Evolutionary conservation across 2,329 filamentous ascomycete genomes (phyloP), one percentile per base, ranked within the genome.

Genomic region (Pseudopithomyces maydicus): DNA sequence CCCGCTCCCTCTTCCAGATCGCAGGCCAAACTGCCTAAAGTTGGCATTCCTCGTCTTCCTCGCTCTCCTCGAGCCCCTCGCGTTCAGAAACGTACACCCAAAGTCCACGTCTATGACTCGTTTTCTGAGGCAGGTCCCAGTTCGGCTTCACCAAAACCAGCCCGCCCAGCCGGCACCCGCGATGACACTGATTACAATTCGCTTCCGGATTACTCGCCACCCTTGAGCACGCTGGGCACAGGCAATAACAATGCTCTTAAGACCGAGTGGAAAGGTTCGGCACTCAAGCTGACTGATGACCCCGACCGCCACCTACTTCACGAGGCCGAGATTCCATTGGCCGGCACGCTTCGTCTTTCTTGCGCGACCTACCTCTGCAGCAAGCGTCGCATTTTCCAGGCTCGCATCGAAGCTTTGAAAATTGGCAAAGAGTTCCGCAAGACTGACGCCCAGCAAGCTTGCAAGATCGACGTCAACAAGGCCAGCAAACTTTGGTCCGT

Each of bases 391-490:
- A 94, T 98, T 71, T 98, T 98, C 74, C 82, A 89, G 53, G 87
- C 87, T 48, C 87, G 91, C 39, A 84, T 94, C 33, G 85, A 89
- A 57, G 85, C 88, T 2, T 79, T 87, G 36, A 77, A 80, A 54
- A 87, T 86, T 35, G 84, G 85, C 72, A 95, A 96, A 77, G 90
- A 93, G 69, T 97, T 97, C 75, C 88, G 91, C 74, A 97, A 97
- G 84, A 98, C 94, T 1, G 91, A 97, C 73, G 92, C 92, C 5
- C 94, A 98, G 76, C 91, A 96, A 74, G 92, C 91, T n/a, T 96
- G 92, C 84, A 96, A 96, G 81, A 97, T 97, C 62, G 94, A 98
- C 69, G 94, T 98, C 74, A 97, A 97, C 82, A 98, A 97, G 81
- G 92, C 93, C 2, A 96, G 91, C 64, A 94, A 94, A 76, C 82